Evolutionary conservation across 495 filamentous ascomycete species (phyloP).

Genomic region (Penicillium malachiteum): DNA sequence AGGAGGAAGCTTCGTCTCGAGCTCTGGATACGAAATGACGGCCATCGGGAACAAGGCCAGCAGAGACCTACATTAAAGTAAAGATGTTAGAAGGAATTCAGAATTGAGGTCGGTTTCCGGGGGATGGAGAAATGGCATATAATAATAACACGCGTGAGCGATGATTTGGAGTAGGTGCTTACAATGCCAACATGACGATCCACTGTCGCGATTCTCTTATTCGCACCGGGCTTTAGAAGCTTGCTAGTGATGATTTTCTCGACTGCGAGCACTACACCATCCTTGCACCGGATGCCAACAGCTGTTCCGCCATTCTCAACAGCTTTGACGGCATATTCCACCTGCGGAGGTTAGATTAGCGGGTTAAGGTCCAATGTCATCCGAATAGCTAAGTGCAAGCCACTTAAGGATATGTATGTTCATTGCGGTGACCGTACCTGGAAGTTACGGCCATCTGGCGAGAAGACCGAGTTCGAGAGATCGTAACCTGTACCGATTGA

Average conservation of each 20-base stretch:
- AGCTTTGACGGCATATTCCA: constrained; percentile 98
- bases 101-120: background rate
- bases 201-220: constrained; percentile 93
- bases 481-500: constrained; percentile 99
- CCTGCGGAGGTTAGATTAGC: constrained; percentile 41
- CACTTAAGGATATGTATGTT: too few species aligned
- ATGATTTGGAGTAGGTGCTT: constrained; percentile 31
- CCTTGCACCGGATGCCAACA: constrained; percentile 94
- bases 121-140: background rate
- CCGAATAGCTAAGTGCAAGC: too few species aligned
- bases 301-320: constrained; percentile 98
- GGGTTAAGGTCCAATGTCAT: background rate
- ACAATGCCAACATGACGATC: constrained; percentile 94
- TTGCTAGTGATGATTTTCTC: constrained; percentile 97
- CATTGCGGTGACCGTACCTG: constrained; percentile 52
- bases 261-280: constrained; percentile 92
- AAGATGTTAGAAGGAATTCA: constrained; percentile 4
- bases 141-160: too few species aligned
- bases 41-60: constrained; percentile 91
- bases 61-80: constrained; percentile 66
- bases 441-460: constrained; percentile 97
- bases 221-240: constrained; percentile 86
- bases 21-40: constrained; percentile 93
- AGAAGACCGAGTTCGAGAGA: constrained; percentile 98
- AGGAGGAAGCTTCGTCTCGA: constrained; percentile 84